phyloP scores from a whole-genome alignment of 1,284 basidiomycete species.

The Hymenochaete sp. region DNA sequence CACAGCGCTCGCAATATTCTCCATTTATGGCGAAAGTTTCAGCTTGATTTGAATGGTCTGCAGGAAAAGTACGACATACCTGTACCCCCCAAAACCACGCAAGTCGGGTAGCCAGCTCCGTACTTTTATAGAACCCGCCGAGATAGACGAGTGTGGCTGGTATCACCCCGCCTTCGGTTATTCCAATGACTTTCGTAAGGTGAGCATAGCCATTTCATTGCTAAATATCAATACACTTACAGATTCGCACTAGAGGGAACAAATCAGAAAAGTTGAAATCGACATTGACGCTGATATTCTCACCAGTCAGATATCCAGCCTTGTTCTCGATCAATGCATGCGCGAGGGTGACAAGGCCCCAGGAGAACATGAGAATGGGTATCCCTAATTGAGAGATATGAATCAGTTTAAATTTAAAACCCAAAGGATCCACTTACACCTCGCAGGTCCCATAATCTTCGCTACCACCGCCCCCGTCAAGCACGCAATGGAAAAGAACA shows the following conservation, averaged over 20 bases:
- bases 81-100: conserved; percentile 33
- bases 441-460: conserved; percentile 30
- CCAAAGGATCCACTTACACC: conserved; percentile 23
- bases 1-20: conserved; percentile 30
- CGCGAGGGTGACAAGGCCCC: conserved; percentile 31
- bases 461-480: conserved; percentile 30
- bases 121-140: conserved; percentile 31
- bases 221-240: conserved; percentile 19
- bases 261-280: background rate
- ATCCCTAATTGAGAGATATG: conserved; percentile 24
- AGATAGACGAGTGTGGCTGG: conserved; percentile 33
- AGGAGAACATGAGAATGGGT: conserved; percentile 29
- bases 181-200: conserved; percentile 27
- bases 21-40: background rate
- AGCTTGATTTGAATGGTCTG: background rate
- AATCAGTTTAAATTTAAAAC: background rate
- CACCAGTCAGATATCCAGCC: conserved; percentile 29
- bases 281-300: background rate
- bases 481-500: conserved; percentile 29
- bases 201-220: background rate
- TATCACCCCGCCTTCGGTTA: conserved; percentile 34
- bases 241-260: conserved; percentile 24
- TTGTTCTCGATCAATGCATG: conserved; percentile 30
- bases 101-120: conserved; percentile 31
- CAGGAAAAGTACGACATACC: conserved; percentile 7